Evolutionary conservation across 2,329 filamentous ascomycete species (phyloP).

Genomic region (Pseudonectria foliicola): DNA sequence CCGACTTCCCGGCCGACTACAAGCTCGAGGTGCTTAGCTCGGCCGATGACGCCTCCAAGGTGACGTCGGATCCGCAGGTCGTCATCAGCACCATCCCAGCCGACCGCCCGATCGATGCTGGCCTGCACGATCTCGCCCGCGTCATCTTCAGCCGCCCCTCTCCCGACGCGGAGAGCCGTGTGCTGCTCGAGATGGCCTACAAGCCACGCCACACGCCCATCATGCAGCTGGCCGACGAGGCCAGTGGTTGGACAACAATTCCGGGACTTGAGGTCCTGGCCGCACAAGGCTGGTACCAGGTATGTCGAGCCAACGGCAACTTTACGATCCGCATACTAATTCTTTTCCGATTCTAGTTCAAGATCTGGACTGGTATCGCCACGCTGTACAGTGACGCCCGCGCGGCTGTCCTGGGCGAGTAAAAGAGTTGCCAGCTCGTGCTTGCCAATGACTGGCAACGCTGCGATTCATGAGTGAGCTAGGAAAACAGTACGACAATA

Average conservation of each 20-base stretch:
- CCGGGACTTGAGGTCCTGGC: constrained; percentile 84
- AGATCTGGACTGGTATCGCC: constrained; percentile 76
- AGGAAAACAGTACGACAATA: too few relatives aligned
- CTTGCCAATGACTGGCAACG: too few relatives aligned
- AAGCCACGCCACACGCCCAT: constrained; percentile 76
- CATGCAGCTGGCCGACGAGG: constrained; percentile 73
- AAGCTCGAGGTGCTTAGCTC: constrained; percentile 56
- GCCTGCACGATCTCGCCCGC: constrained; percentile 58
- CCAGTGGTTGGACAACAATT: constrained; percentile 70
- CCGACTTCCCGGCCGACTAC: constrained; percentile 67
- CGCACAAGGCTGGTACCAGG: constrained; percentile 84
- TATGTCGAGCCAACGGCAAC: constrained; percentile 32
- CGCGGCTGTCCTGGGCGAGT: constrained; percentile 44
- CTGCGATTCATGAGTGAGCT: too few relatives aligned
- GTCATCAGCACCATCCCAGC: constrained; percentile 89
- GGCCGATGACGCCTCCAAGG: constrained; percentile 40
- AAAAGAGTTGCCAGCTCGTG: neutral
- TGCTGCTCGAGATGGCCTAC: constrained; percentile 94
- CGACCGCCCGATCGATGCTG: constrained; percentile 70
- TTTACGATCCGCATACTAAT: constrained; percentile 12
- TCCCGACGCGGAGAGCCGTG: constrained; percentile 35
- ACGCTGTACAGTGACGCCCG: constrained; percentile 66
- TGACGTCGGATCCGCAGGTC: constrained; percentile 51
- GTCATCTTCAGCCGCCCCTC: constrained; percentile 39
- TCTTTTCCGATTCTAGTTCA: constrained; percentile 45